Evolutionary conservation across 2,329 filamentous ascomycete species (phyloP), one percentile per base, ranked within the genome.

Genomic region (Cytospora leucostoma): DNA sequence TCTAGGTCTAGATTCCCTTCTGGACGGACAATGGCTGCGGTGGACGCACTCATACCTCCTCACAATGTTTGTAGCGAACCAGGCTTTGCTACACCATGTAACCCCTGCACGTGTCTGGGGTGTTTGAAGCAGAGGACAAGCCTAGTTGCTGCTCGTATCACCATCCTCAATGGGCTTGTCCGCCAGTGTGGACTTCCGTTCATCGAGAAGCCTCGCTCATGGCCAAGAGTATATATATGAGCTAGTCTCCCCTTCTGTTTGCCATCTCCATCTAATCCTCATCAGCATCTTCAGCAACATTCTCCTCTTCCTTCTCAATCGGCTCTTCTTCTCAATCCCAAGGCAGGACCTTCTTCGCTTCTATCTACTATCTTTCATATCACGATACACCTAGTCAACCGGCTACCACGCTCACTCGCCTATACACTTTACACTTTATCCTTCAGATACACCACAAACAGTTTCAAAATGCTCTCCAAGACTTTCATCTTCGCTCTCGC

Each of bases 391-490:
- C 17, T 17, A 27, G 10, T 17, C 10, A 19, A 32, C 33, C 21
- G 21, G 7, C 37, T 19, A 27, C 13, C 1, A 2, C 15, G 35
- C 27, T 27, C 27, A 37, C 35, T 13, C 35, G 12, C 35, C 47
- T 2, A 50, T 50, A 50, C 4, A 19, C 34, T 27, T 17, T 3
- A 34, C 21, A 21, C 35, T 37, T 4, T 6, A 3, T 13, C 35
- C 35, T 37, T 37, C 7, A 58, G 21, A 32, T 10, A 38, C 7
- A 27, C 27, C 17, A 13, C 15, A 6, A 15, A 37, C 4, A 52
- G 27, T 40, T 52, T 57, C 63, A 71, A 56, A 8, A 74, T 74
- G 71, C 65, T 73, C 38, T 63, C 68, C 67, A 70, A 71, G 56
- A 8, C 67, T 27, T 47, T 73, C 65, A 11, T 71, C 66, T 12